Base-by-base conservation (phyloP, 805 yeast species). In the Myxozyma lipomycoides region DNA sequence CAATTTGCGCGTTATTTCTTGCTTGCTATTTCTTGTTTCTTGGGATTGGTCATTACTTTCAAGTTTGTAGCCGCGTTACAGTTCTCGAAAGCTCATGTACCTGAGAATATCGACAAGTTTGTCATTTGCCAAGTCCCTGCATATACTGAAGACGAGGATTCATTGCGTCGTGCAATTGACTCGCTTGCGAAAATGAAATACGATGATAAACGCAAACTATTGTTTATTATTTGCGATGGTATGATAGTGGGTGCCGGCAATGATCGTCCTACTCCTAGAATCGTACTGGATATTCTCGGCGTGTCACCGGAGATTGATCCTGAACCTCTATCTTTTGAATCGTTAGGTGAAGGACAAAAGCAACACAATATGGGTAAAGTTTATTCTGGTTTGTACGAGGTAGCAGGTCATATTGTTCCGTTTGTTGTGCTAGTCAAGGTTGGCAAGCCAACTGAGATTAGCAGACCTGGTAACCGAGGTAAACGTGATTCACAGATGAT, bases 321-420 rank as follows among this genome's bases (percentile, higher is more conserved):
- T 5, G 70, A 73, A 55, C 74, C 82, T 1, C 65, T 72, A 46
- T 70, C 79, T 1, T 78, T 77, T 59, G 81, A 80, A 45, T 78
- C 81, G 22, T 73, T 79, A 30, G 83, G 83, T 19, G 82, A 76
- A 55, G 84, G 84, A 39, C 64, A 72, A 30, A 77, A 78, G 66
- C 81, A 82, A 67, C 84, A 79, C 64, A 79, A 79, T 62, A 74
- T 77, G 78, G 84, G 81, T 42, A 79, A 79, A 64, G 73, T 79
- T 4, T 79, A 78, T 58, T 73, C 80, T 26, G 84, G 84, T 1
- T 72, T 79, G 46, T 79, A 79, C 62, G 80, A 78, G 54, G 78
- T 76, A 40, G 73, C 75, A 43, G 83, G 81, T 50, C 73, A 71
- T 25, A 76, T 78, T 40, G 78, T 79, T 26, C 84, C 84, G 0